phyloP scores from a whole-genome alignment of 306 rosid genomes.

The Leucaena leucocephala region DNA sequence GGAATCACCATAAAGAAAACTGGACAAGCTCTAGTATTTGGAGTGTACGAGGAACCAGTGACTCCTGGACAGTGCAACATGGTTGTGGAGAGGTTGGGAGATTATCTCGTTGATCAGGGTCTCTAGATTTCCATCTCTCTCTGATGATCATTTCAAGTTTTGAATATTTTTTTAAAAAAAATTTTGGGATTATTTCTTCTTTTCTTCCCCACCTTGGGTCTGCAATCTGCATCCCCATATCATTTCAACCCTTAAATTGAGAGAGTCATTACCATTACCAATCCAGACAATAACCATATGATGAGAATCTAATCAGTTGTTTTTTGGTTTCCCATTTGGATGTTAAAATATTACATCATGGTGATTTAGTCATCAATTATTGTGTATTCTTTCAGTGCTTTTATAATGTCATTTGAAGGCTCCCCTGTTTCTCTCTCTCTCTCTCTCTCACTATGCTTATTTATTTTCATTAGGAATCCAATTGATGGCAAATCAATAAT shows the following conservation, averaged over 20 bases:
- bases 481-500: background rate
- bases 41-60: slow-evolving; percentile 88
- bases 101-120: slow-evolving; percentile 90
- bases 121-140: slow-evolving; percentile 53
- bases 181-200: background rate
- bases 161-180: slow-evolving; percentile 12
- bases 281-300: slow-evolving; percentile 56
- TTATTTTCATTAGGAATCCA: background rate
- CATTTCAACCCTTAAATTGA: slow-evolving; percentile 50
- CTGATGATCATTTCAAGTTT: slow-evolving; percentile 11
- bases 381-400: background rate
- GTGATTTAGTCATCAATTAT: background rate
- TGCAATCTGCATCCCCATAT: slow-evolving; percentile 44
- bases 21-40: slow-evolving; percentile 84
- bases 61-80: slow-evolving; percentile 99
- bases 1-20: slow-evolving; percentile 95
- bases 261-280: slow-evolving; percentile 46
- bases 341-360: slow-evolving; percentile 38
- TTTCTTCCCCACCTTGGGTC: slow-evolving; percentile 16
- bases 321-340: slow-evolving; percentile 36
- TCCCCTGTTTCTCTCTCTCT: background rate
- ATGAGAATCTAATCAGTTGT: slow-evolving; percentile 44
- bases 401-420: background rate
- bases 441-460: background rate
- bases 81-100: slow-evolving; percentile 98